Percentiles rank a stretch among this genome's conserved stretches.
Evolutionary conservation across 441 rosid genomes (phyloP).

Genomic region (Manihot esculenta): DNA sequence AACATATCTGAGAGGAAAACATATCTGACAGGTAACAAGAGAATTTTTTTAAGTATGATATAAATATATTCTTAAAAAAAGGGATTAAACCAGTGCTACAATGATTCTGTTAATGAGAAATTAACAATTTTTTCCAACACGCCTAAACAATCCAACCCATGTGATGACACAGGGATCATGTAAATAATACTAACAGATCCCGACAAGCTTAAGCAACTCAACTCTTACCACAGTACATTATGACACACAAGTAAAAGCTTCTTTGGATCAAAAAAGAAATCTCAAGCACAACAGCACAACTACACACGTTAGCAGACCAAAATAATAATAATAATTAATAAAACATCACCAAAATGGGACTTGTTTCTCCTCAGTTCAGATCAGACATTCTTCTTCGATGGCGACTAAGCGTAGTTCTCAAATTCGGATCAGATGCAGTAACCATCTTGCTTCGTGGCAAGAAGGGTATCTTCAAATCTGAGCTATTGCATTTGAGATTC

Average conservation of each 20-base stretch:
- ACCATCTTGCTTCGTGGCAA: conserved; percentile 52
- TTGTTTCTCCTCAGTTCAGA: conserved; percentile 37
- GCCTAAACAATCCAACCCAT: conserved; percentile 18
- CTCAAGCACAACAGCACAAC: conserved; percentile 2
- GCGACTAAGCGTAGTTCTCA: conserved; percentile 43
- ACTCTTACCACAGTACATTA: not conserved
- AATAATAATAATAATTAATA: not conserved
- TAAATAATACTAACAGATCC: conserved; percentile 30
- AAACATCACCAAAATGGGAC: not conserved
- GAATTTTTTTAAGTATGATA: not conserved
- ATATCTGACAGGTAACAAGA: not conserved
- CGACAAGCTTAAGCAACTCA: conserved; percentile 29
- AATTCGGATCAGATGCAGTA: conserved; percentile 64
- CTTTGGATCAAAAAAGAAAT: conserved; percentile 10
- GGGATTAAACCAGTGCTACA: conserved; percentile 12
- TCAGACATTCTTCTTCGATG: conserved; percentile 84
- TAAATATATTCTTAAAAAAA: not conserved
- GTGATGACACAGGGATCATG: conserved; percentile 9
- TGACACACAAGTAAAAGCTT: conserved; percentile 2
- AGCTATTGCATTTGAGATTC: conserved; percentile 39
- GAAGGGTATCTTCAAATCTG: conserved; percentile 37
- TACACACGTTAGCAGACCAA: not conserved
- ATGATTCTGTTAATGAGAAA: conserved; percentile 27
- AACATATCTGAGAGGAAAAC: not conserved
- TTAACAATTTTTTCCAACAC: conserved; percentile 26